Evolutionary conservation across 345 rosid genomes (phyloP).

Genomic region (Eucalyptus erythrocorys): DNA sequence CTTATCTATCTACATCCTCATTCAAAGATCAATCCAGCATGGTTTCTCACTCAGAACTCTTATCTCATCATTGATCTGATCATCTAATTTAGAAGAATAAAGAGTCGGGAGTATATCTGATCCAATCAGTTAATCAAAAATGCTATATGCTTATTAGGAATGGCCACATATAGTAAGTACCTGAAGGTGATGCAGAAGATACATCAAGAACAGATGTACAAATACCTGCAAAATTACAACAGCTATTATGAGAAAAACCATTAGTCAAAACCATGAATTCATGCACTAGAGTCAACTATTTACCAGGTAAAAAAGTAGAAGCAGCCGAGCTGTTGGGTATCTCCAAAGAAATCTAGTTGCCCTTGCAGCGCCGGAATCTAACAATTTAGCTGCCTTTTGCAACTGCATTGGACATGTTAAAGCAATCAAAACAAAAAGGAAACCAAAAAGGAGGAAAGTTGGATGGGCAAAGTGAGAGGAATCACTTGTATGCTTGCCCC

Average conservation of each 20-base stretch:
- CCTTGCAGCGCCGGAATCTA: constrained; percentile 94
- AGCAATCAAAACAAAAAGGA: not conserved
- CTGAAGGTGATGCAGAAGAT: constrained; percentile 93
- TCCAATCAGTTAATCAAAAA: not conserved
- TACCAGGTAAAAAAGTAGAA: constrained; percentile 80
- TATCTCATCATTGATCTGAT: not conserved
- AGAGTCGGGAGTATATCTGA: not conserved
- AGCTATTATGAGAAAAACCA: not conserved
- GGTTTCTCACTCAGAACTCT: not conserved
- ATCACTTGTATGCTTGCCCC: constrained; percentile 73
- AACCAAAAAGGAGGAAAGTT: not conserved
- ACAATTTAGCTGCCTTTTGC: constrained; percentile 82
- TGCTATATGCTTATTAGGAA: not conserved
- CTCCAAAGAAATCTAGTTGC: constrained; percentile 97
- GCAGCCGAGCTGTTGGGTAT: constrained; percentile 82
- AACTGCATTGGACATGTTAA: constrained; percentile 33
- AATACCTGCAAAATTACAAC: constrained; percentile 50
- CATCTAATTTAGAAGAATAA: not conserved
- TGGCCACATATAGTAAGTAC: constrained; percentile 14
- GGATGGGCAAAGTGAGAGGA: not conserved
- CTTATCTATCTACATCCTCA: not conserved
- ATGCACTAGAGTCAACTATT: not conserved
- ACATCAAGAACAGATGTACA: constrained; percentile 97
- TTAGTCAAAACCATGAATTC: not conserved
- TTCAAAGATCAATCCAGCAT: not conserved